Percentiles rank a stretch among this genome's conserved stretches.
Conservation (phyloP, 176 grass and related monocot species). For the Hordeum marinum region DNA sequence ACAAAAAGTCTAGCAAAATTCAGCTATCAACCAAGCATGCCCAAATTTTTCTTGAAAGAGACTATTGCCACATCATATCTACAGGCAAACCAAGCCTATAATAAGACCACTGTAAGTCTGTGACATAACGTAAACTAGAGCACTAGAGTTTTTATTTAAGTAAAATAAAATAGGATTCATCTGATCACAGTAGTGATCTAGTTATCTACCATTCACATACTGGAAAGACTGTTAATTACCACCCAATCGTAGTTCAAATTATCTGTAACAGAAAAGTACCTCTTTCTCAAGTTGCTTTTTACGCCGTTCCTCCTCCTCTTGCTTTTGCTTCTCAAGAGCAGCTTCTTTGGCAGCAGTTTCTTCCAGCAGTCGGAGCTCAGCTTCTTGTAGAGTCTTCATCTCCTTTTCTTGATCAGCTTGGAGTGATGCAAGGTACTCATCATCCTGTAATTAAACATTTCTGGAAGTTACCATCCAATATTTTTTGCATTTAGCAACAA, state of each 20-base stretch:
- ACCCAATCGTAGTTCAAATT: conserved; percentile 18
- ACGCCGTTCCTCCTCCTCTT: conserved; percentile 62
- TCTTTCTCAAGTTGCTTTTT: conserved; percentile 88
- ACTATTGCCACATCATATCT: not conserved
- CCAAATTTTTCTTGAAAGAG: not conserved
- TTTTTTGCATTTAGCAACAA: conserved; percentile 15
- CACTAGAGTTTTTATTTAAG: not conserved
- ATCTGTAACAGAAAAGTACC: conserved; percentile 39
- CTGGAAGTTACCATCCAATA: not conserved
- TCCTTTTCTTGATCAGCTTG: conserved; percentile 98
- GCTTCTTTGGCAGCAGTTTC: conserved; percentile 55
- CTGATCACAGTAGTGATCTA: not conserved
- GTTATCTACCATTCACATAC: conserved; percentile 24
- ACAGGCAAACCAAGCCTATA: not conserved
- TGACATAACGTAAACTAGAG: conserved; percentile 2
- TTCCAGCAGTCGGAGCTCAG: conserved; percentile 50
- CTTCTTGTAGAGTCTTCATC: conserved; percentile 63
- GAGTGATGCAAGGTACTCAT: conserved; percentile 87
- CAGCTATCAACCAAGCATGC: not conserved
- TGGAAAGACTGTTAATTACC: conserved; percentile 5
- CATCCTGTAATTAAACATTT: conserved; percentile 67
- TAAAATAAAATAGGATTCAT: not conserved
- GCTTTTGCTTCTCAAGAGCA: conserved; percentile 61
- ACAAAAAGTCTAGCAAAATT: not conserved
- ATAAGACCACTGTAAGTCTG: not conserved